phyloP scores from a whole-genome alignment of 2,329 filamentous ascomycete species.

The Trichoderma arundinaceum region DNA sequence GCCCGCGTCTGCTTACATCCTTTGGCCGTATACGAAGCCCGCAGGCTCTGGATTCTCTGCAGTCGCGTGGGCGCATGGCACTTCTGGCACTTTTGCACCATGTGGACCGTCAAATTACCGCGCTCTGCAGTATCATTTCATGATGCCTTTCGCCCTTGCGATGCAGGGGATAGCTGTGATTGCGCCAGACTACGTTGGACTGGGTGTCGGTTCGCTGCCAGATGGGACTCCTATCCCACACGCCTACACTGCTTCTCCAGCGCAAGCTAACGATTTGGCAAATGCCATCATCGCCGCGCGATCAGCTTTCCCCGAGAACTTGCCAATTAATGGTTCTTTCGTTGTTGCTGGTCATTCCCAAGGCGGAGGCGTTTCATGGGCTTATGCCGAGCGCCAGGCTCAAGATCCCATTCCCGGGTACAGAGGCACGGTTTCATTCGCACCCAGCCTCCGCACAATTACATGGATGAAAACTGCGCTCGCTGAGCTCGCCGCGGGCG shows the following conservation, averaged over 20 bases:
- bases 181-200: background rate
- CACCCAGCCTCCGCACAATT: background rate
- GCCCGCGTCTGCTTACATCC: background rate
- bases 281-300: background rate
- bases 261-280: background rate
- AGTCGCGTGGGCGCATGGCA: background rate
- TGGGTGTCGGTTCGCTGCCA: background rate
- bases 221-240: background rate
- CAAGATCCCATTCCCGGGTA: background rate
- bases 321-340: background rate
- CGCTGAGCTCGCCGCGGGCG: background rate
- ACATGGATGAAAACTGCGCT: background rate
- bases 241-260: background rate
- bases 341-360: background rate
- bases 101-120: background rate
- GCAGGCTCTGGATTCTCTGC: background rate
- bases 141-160: background rate
- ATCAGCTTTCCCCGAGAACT: background rate
- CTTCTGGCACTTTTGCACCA: background rate
- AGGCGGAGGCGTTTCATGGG: background rate
- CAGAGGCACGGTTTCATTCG: background rate
- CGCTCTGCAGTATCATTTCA: background rate
- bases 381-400: background rate
- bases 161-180: background rate
- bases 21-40: background rate